phyloP scores from a whole-genome alignment of 345 rosid species.

The Noccaea bulbosa region DNA sequence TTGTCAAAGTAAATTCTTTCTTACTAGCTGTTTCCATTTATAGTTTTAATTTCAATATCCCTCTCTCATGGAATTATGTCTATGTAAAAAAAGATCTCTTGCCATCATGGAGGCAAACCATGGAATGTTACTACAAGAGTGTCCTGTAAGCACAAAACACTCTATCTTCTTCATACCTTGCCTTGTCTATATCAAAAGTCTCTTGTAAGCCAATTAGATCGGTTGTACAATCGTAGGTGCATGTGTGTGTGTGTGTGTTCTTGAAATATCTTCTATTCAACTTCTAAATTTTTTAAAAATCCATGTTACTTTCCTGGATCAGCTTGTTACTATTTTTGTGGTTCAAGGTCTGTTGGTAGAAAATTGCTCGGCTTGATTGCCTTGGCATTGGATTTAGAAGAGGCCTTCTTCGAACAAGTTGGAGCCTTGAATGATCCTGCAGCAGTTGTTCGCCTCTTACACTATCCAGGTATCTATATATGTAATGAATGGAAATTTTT shows the following conservation, averaged over 20 bases:
- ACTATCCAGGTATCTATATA: constrained; percentile 68
- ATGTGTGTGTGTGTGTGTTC: not conserved
- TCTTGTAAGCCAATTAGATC: not conserved
- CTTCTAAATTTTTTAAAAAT: not conserved
- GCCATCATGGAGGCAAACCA: constrained; percentile 73
- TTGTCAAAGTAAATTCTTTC: constrained; percentile 50
- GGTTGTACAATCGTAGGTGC: not conserved
- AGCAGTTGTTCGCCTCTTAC: constrained; percentile 67
- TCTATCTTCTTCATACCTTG: not conserved
- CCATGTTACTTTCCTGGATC: not conserved
- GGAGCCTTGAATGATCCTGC: constrained; percentile 61
- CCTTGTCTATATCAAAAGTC: not conserved
- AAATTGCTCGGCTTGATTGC: constrained; percentile 64
- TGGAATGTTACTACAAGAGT: constrained; percentile 63
- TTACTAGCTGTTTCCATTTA: not conserved
- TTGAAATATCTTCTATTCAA: not conserved
- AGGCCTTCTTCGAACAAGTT: constrained; percentile 62
- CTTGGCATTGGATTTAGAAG: constrained; percentile 75
- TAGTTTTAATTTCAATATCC: not conserved
- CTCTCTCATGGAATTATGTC: constrained; percentile 24
- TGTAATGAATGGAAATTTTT: not conserved
- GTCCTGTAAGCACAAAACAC: constrained; percentile 52
- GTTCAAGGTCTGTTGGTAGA: constrained; percentile 59
- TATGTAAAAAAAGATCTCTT: constrained; percentile 56
- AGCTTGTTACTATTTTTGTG: constrained; percentile 28